These are phyloP conservation scores for Didymella pomorum DNA, from an alignment of 2,329 filamentous ascomycete genomes.

Conservation along the genomic window DNA sequence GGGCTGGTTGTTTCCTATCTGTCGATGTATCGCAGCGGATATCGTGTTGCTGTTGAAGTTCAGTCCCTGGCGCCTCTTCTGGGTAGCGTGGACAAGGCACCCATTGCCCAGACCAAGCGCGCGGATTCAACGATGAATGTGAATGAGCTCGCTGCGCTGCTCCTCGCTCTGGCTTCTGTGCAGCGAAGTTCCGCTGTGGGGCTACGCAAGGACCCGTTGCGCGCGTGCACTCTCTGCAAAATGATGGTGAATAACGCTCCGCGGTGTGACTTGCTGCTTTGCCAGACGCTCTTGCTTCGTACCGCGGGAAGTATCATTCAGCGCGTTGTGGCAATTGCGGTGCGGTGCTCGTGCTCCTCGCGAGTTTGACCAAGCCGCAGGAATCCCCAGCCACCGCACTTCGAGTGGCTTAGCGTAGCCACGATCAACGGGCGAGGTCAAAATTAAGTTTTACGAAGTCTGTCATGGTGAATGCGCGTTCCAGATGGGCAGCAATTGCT, in stretches of 20 bases:
- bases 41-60: background rate
- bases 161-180: background rate
- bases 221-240: background rate
- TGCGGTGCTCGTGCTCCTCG: background rate
- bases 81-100: background rate
- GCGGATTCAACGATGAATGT: background rate
- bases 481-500: background rate
- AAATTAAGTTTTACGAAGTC: too few relatives aligned
- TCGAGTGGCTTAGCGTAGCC: background rate
- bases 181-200: background rate
- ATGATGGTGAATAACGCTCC: background rate
- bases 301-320: background rate
- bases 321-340: background rate
- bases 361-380: background rate
- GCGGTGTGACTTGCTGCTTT: background rate
- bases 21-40: background rate
- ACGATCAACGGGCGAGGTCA: background rate
- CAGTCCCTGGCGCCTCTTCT: background rate
- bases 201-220: background rate
- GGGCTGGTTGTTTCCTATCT: background rate
- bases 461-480: background rate
- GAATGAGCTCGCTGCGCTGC: background rate
- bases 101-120: background rate
- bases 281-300: background rate
- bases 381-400: conserved; percentile 2